These are phyloP conservation scores for Phytophthora foliorum DNA, from an alignment of 352 stramenopile genomes.

Conservation along the genomic window DNA sequence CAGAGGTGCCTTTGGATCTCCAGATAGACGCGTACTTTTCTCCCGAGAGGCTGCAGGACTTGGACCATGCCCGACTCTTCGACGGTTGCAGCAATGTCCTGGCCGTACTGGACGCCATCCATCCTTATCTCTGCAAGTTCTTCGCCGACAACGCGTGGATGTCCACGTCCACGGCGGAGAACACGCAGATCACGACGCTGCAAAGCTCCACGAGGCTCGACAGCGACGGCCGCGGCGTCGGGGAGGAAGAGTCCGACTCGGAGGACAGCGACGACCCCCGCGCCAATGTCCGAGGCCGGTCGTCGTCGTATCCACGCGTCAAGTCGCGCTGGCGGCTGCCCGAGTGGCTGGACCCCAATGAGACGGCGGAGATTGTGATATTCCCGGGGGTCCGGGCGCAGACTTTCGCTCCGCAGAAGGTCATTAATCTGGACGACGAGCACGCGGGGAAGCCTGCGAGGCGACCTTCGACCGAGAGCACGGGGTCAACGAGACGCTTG, in stretches of 20 bases:
- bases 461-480: constrained; percentile 32
- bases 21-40: constrained; percentile 65
- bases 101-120: constrained; percentile 68
- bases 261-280: constrained; percentile 45
- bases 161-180: constrained; percentile 34
- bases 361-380: constrained; percentile 60
- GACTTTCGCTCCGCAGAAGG: constrained; percentile 64
- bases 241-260: constrained; percentile 47
- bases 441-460: constrained; percentile 1
- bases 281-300: constrained; percentile 21
- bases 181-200: constrained; percentile 51
- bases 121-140: constrained; percentile 62
- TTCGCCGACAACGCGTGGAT: constrained; percentile 54
- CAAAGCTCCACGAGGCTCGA: constrained; percentile 45
- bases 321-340: constrained; percentile 49
- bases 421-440: constrained; percentile 63
- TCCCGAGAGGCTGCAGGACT: constrained; percentile 45
- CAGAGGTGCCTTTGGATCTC: constrained; percentile 49
- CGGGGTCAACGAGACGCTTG: constrained; percentile 20
- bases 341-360: constrained; percentile 54
- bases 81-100: constrained; percentile 67
- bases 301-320: constrained; percentile 36
- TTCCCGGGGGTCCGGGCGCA: constrained; percentile 58
- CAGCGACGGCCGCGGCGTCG: constrained; percentile 38
- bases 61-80: constrained; percentile 68